Evolutionary conservation across 2,329 filamentous ascomycete genomes (phyloP), one percentile per base, ranked within the genome.

Genomic region (Pseudogymnoascus sp.): DNA sequence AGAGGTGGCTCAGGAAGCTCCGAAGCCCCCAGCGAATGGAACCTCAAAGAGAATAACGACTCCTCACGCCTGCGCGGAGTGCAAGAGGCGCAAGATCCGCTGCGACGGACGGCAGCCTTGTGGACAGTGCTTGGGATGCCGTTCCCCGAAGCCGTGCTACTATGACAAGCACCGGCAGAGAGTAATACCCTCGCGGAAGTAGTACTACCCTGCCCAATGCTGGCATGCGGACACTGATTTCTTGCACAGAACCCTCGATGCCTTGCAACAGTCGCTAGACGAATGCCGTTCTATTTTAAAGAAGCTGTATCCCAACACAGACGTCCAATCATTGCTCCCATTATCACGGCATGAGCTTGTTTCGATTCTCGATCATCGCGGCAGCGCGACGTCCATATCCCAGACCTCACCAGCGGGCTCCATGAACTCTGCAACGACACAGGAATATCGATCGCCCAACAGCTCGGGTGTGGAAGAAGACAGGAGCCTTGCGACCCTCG

Each of bases 41-140:
- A 71, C 74, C 7, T 73, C 75, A 58, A 81, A 82, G 72, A 77
- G 81, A 66, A 81, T 82, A 68, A 83, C 81, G 36, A 83, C 80
- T 63, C 79, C 80, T 27, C 81, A 88, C 70, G 88, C 88, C 38
- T 91, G 88, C 72, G 86, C 88, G 58, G 88, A 90, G 69, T 91
- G 90, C 76, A 87, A 91, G 71, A 82, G 90, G 67, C 83, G 90
- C 65, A 94, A 93, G 75, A 93, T 93, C 33, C 87, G 90, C 66
- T 94, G 90, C 71, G 89, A 92, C 76, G 90, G 90, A 61, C 84
- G 87, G 67, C 87, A 91, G 70, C 90, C 90, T 9, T 94, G 90
- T 71, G 88, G 89, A 38, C 90, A 92, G 72, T 94, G 90, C 72
- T 82, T 90, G 63, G 92, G 89, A 73, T 92, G 91, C 72, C 85